Evolutionary conservation across 768 basidiomycete species (phyloP).

Genomic region (Cantharellus anzutake): DNA sequence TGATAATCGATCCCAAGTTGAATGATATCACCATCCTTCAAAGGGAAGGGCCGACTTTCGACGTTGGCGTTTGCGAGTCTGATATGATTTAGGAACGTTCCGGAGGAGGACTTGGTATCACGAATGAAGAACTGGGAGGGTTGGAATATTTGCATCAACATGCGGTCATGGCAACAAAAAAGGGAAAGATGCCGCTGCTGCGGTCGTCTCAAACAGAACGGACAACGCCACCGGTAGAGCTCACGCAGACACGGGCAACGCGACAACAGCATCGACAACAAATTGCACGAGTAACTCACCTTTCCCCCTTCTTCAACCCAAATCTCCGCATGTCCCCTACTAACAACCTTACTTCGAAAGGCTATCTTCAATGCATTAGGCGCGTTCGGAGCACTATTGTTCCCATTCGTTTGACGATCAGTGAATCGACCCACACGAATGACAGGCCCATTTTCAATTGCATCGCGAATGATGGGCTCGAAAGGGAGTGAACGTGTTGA

Average conservation of each 20-base stretch:
- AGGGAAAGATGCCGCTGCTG: background rate
- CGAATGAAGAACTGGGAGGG: slow-evolving; percentile 53
- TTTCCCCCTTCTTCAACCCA: slow-evolving; percentile 38
- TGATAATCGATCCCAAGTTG: slow-evolving; percentile 97
- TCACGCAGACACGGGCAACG: too few species aligned
- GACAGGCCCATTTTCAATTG: slow-evolving; percentile 44
- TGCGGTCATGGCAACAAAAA: background rate
- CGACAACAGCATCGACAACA: background rate
- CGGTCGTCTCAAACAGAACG: too few species aligned
- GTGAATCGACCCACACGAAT: slow-evolving; percentile 91
- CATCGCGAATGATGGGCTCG: slow-evolving; percentile 79
- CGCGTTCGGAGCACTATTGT: slow-evolving; percentile 41
- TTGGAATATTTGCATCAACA: background rate
- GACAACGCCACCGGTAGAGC: too few species aligned
- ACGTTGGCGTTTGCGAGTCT: slow-evolving; percentile 67
- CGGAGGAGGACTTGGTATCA: slow-evolving; percentile 77
- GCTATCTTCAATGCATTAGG: slow-evolving; percentile 69
- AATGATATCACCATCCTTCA: slow-evolving; percentile 86
- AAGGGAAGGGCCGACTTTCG: slow-evolving; percentile 53
- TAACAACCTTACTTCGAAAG: slow-evolving; percentile 92
- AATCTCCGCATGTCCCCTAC: slow-evolving; percentile 84
- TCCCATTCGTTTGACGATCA: slow-evolving; percentile 41
- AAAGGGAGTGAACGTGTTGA: slow-evolving; percentile 75
- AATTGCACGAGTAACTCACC: slow-evolving; percentile 12
- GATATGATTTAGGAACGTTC: slow-evolving; percentile 92